Evolutionary conservation across 2,329 filamentous ascomycete genomes (phyloP).

Genomic region (Knoxdaviesia capensis): DNA sequence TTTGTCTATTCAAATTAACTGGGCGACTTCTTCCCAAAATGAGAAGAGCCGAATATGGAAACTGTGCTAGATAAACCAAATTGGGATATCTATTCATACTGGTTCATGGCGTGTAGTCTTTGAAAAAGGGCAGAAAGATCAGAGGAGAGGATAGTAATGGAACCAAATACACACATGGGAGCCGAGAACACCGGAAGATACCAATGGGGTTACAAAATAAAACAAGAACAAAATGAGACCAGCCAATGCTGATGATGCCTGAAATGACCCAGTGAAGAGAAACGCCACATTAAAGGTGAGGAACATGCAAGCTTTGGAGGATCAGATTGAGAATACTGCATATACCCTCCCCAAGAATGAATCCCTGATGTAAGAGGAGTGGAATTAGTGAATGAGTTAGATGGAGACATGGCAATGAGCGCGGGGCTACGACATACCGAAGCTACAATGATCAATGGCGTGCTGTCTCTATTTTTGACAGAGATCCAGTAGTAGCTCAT

Average conservation of each 20-base stretch:
- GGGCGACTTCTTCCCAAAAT: slow-evolving; percentile 26
- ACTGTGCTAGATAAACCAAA: slow-evolving; percentile 9
- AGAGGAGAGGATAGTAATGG: too few relatives aligned
- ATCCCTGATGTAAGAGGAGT: slow-evolving; percentile 28
- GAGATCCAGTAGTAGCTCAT: slow-evolving; percentile 58
- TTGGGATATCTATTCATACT: too few relatives aligned
- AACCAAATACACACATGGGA: too few relatives aligned
- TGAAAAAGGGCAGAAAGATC: too few relatives aligned
- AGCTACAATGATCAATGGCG: slow-evolving; percentile 75
- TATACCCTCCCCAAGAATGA: slow-evolving; percentile 84
- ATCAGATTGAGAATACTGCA: slow-evolving; percentile 79
- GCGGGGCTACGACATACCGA: slow-evolving; percentile 23
- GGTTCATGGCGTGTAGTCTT: too few relatives aligned
- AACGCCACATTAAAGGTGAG: slow-evolving; percentile 35
- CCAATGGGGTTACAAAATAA: too few relatives aligned
- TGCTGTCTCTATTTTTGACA: slow-evolving; percentile 33
- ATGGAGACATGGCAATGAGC: neutral
- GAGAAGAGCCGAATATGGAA: slow-evolving; percentile 29
- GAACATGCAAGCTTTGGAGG: slow-evolving; percentile 56
- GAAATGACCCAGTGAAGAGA: too few relatives aligned
- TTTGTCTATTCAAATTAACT: slow-evolving; percentile 42
- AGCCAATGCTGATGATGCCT: too few relatives aligned
- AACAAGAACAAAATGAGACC: too few relatives aligned
- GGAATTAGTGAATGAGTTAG: slow-evolving; percentile 4
- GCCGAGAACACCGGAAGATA: too few relatives aligned